Conservation (phyloP, 106 monocot species). For the Vanilla planifolia region DNA sequence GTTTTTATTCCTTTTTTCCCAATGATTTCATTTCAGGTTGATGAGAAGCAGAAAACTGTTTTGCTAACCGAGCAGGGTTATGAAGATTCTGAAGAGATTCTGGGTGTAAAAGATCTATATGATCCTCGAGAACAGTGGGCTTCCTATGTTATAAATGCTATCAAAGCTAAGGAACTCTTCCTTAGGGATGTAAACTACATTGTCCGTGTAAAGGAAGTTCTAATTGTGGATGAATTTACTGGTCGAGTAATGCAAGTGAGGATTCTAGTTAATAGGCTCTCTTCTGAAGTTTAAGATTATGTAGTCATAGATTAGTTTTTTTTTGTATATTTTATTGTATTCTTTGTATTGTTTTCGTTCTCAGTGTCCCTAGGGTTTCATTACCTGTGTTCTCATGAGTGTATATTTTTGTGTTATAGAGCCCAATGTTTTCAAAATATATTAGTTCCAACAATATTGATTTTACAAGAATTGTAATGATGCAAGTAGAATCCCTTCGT, state of each 20-base stretch:
- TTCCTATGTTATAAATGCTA: constrained; percentile 81
- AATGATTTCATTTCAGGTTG: constrained; percentile 50
- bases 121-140: constrained; percentile 98
- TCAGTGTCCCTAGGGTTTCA: no score
- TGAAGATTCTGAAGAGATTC: constrained; percentile 90
- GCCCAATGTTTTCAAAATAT: no score
- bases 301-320: no score
- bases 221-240: constrained; percentile 98
- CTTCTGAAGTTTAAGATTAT: background rate
- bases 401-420: no score
- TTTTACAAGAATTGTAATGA: no score
- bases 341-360: no score
- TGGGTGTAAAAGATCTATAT: constrained; percentile 93
- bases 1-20: background rate
- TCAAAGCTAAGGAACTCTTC: constrained; percentile 98
- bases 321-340: no score
- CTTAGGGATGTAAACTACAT: constrained; percentile 98
- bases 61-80: constrained; percentile 94
- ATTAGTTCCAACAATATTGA: no score
- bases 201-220: constrained; percentile 80
- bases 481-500: no score
- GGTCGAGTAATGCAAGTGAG: constrained; percentile 96
- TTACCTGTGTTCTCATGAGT: no score
- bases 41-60: constrained; percentile 97
- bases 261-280: background rate